Evolutionary conservation across 306 rosid species (phyloP).

Genomic region (Inga laurina): DNA sequence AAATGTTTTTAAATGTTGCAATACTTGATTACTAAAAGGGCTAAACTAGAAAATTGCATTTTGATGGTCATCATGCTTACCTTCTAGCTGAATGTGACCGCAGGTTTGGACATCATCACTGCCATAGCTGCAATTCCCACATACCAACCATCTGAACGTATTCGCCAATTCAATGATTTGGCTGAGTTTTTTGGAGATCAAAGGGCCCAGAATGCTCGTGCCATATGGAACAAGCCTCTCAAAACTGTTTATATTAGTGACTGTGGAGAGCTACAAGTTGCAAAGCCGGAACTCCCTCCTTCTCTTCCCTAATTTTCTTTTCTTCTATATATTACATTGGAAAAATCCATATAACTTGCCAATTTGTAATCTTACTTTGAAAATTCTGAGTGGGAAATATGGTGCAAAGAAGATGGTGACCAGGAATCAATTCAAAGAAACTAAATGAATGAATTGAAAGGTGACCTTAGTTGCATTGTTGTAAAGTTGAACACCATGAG

Average conservation of each 20-base stretch:
- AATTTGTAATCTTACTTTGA: constrained; percentile 34
- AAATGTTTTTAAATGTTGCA: constrained; percentile 3
- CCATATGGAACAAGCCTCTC: constrained; percentile 82
- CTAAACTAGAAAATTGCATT: not conserved
- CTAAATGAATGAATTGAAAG: constrained; percentile 9
- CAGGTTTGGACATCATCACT: constrained; percentile 89
- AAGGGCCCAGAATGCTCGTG: constrained; percentile 89
- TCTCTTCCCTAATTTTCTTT: constrained; percentile 62
- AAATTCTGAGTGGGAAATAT: constrained; percentile 14
- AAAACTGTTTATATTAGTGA: constrained; percentile 76
- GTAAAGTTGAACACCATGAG: not conserved
- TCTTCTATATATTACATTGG: constrained; percentile 25
- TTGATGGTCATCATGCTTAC: constrained; percentile 18
- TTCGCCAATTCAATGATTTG: constrained; percentile 83
- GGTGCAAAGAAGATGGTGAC: not conserved
- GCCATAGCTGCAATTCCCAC: constrained; percentile 82
- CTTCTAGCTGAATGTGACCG: constrained; percentile 31
- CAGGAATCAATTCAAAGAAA: not conserved
- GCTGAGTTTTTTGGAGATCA: constrained; percentile 85
- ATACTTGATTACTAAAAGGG: not conserved
- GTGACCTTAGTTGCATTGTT: not conserved
- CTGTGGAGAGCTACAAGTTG: constrained; percentile 83
- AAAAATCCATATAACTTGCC: constrained; percentile 30
- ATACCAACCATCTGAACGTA: constrained; percentile 73
- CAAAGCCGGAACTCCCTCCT: constrained; percentile 87